Evolutionary conservation across 495 filamentous ascomycete genomes (phyloP).

Genomic region (Penicillium longicatenatum): DNA sequence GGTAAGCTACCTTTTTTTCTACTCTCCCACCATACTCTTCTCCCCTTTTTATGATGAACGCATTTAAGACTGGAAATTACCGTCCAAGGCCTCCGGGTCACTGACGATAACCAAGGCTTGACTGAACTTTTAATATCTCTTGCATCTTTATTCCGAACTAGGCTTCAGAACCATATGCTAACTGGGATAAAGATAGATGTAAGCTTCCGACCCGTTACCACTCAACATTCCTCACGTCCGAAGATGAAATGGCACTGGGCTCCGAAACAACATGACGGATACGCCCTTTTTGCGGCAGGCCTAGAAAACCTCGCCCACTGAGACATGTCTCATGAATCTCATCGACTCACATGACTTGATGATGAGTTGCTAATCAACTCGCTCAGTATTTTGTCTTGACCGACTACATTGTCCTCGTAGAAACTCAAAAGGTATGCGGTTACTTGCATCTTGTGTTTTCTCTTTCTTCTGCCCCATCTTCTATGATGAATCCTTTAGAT

Average conservation of each 20-base stretch:
- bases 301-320: conserved; percentile 99
- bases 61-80: conserved; percentile 97
- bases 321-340: conserved; percentile 42
- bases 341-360: conserved; percentile 23
- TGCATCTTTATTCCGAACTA: conserved; percentile 13
- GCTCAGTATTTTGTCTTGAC: conserved; percentile 17
- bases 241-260: conserved; percentile 99
- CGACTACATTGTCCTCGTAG: conserved; percentile 13
- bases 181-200: conserved; percentile 35
- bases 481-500: conserved; percentile 59
- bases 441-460: not conserved
- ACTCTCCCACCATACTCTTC: conserved; percentile 1
- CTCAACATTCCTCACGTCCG: conserved; percentile 24
- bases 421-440: conserved; percentile 23
- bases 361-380: conserved; percentile 37
- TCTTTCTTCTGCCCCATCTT: conserved; percentile 22
- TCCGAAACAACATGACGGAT: conserved; percentile 89
- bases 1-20: conserved; percentile 27
- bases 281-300: conserved; percentile 95
- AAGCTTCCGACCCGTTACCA: conserved; percentile 26
- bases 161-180: conserved; percentile 22
- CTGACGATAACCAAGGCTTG: conserved; percentile 89
- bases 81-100: conserved; percentile 79
- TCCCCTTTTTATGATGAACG: conserved; percentile 61
- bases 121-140: conserved; percentile 58